These are phyloP conservation scores for Nicotiana noctiflora DNA, from an alignment of 257 asterid species.

Conservation along the genomic window DNA sequence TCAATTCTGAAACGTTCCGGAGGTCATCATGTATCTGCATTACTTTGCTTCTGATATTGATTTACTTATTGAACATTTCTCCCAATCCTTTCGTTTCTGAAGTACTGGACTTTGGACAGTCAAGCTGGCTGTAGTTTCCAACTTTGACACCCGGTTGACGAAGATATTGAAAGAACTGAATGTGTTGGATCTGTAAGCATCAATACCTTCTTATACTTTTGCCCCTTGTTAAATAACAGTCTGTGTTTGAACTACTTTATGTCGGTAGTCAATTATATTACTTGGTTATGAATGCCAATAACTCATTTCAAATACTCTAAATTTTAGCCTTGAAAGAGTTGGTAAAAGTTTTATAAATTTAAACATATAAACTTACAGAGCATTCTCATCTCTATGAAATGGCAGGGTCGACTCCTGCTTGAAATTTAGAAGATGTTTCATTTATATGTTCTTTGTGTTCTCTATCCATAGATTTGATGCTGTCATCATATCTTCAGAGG, in stretches of 20 bases:
- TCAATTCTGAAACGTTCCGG: conserved; percentile 57
- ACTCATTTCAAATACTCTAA: neutral
- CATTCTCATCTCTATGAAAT: neutral
- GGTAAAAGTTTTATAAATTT: neutral
- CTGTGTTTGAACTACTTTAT: neutral
- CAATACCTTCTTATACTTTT: neutral
- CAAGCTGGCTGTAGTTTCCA: conserved; percentile 92
- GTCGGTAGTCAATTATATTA: neutral
- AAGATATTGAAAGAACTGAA: conserved; percentile 69
- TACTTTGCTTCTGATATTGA: conserved; percentile 9
- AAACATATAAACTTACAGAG: neutral
- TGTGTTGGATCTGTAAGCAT: conserved; percentile 70
- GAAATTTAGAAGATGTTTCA: neutral
- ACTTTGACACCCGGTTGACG: conserved; percentile 91
- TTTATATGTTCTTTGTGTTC: neutral
- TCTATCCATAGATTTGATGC: conserved; percentile 65
- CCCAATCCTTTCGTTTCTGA: conserved; percentile 13
- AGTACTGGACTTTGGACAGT: conserved; percentile 39
- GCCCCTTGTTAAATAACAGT: neutral
- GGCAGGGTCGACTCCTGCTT: neutral
- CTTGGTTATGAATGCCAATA: conserved; percentile 1
- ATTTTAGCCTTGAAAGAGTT: neutral
- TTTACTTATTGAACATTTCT: neutral
- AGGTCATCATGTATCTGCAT: conserved; percentile 45
- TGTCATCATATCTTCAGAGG: conserved; percentile 85